Evolutionary conservation across 108 stramenopile genomes (phyloP), one percentile per base, ranked within the genome.

Genomic region (Stephanodiscus minutulus): DNA sequence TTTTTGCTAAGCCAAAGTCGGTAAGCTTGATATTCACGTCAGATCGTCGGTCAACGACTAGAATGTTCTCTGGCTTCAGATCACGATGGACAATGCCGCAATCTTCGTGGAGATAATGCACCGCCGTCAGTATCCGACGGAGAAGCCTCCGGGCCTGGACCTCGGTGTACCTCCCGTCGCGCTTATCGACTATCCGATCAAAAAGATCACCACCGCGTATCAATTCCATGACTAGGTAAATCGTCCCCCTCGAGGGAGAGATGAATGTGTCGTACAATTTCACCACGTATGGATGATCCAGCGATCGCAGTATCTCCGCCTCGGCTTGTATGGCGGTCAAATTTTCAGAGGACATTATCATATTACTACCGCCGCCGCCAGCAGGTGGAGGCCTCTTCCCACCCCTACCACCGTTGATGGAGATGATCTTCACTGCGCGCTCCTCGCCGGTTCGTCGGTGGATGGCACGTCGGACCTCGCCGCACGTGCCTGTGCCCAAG

Each of bases 51-150:
- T 64, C 65, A 9, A 82, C 71, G 53, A 93, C 85, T 17, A 97
- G 58, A 15, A 97, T 93, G 76, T 97, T 97, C 72, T 97, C 97
- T 9, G 97, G 97, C 74, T 98, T 98, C 53, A 96, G 67, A 72
- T 96, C 96, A 3, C 96, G 85, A 70, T 96, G 92, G 6, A 91
- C 91, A 66, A 96, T 82, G 5, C 86, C 74, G 13, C 79, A 46
- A 17, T 75, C 71, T 58, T 90, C 84, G 62, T 98, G 96, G 12
- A 96, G 73, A 68, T 96, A 94, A 52, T 88, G 68, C 29, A 98
- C 68, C 0, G 92, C 93, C 7, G 74, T 44, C 31, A 95, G 75
- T 22, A 97, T 64, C 15, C 92, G 84, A 47, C 91, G 77, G 79
- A 93, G 87, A 17, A 87, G 64, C 33, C 86, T 61, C 15, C 91